These are phyloP conservation scores for Mycosarcoma maydis DNA, from an alignment of 1,284 basidiomycete species.

Conservation along the genomic window DNA sequence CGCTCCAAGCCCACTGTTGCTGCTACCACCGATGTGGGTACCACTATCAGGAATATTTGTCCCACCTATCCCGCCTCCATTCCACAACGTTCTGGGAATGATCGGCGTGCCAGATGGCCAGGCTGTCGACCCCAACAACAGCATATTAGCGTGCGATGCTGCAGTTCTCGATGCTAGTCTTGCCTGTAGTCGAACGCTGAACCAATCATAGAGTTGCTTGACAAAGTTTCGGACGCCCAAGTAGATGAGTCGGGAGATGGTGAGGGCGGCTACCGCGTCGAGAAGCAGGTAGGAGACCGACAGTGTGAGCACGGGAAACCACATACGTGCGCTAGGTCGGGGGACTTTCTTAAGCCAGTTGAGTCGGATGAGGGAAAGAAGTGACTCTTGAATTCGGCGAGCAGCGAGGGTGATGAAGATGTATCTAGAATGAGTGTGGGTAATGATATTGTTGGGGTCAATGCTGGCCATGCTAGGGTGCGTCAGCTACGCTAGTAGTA, in stretches of 20 bases:
- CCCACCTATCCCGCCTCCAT: slow-evolving; percentile 38
- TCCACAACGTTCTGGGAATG: slow-evolving; percentile 32
- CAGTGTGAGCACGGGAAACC: slow-evolving; percentile 29
- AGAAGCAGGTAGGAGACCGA: slow-evolving; percentile 39
- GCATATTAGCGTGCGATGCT: slow-evolving; percentile 4
- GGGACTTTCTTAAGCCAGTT: background rate
- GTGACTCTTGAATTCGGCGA: too few relatives aligned
- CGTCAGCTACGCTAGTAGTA: background rate
- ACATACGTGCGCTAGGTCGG: slow-evolving; percentile 14
- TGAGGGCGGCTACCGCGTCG: slow-evolving; percentile 29
- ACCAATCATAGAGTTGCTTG: slow-evolving; percentile 22
- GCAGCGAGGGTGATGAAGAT: too few relatives aligned
- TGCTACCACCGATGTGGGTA: background rate
- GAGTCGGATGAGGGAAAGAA: too few relatives aligned
- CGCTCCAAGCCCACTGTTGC: slow-evolving; percentile 6
- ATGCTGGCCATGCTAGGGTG: slow-evolving; percentile 14
- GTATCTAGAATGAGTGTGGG: background rate
- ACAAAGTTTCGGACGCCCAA: slow-evolving; percentile 16
- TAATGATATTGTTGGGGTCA: background rate
- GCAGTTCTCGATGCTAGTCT: slow-evolving; percentile 10
- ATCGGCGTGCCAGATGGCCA: slow-evolving; percentile 31
- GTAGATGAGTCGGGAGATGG: slow-evolving; percentile 41
- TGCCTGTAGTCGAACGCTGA: slow-evolving; percentile 22
- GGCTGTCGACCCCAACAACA: slow-evolving; percentile 19
- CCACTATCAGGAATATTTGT: slow-evolving; percentile 23